Conservation (phyloP, 306 rosid genomes). For the Vigna hirtella region DNA sequence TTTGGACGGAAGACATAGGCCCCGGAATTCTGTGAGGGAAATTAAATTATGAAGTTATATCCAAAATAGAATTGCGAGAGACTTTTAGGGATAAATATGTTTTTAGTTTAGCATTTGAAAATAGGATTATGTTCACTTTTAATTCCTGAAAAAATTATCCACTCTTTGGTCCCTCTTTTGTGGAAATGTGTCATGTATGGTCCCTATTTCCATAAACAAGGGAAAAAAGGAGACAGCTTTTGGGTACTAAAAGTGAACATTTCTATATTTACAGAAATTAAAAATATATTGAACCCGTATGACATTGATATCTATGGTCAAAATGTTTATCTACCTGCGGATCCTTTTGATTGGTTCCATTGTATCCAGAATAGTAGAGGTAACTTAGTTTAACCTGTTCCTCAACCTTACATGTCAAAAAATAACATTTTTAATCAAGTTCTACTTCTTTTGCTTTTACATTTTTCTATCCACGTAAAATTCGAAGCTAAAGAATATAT, state of each 20-base stretch:
- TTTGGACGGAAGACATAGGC: constrained; percentile 71
- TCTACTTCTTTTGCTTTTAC: constrained; percentile 20
- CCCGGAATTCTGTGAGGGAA: constrained; percentile 58
- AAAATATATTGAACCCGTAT: background rate
- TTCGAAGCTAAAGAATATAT: constrained; percentile 24
- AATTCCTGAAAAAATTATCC: background rate
- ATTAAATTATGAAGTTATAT: constrained; percentile 34
- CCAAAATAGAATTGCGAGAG: background rate
- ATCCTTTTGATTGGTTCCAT: constrained; percentile 52
- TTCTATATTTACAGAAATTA: background rate
- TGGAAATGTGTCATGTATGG: background rate
- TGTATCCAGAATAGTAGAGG: constrained; percentile 60
- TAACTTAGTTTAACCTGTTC: constrained; percentile 56
- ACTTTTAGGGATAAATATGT: constrained; percentile 10
- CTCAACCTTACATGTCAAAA: constrained; percentile 57
- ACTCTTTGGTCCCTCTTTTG: background rate
- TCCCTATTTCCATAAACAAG: background rate
- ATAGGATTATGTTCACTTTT: background rate
- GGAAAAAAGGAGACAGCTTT: background rate
- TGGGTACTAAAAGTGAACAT: background rate
- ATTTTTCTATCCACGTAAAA: constrained; percentile 12
- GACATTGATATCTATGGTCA: constrained; percentile 14
- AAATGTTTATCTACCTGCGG: constrained; percentile 50
- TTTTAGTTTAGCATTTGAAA: background rate
- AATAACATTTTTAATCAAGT: constrained; percentile 34